phyloP scores from a whole-genome alignment of 1,284 basidiomycete species.

The Caloboletus firmus region DNA sequence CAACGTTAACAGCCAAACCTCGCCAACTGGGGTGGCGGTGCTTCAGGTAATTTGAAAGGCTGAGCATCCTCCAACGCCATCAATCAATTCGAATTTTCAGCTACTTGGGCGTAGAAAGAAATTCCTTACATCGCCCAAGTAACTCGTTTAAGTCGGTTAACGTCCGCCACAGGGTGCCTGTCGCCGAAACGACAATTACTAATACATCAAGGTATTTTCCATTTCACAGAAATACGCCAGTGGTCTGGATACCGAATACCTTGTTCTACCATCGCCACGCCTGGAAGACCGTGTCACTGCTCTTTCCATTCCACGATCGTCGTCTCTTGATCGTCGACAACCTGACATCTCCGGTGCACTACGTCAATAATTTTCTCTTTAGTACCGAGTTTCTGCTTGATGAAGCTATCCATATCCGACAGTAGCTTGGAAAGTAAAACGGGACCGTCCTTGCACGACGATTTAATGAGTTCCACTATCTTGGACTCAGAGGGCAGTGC shows the following conservation, averaged over 20 bases:
- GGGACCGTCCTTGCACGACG: conserved; percentile 54
- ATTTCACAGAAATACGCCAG: neutral
- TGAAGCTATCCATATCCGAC: conserved; percentile 49
- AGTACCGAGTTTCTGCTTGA: conserved; percentile 65
- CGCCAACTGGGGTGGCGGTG: conserved; percentile 23
- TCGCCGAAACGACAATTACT: conserved; percentile 12
- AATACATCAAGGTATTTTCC: conserved; percentile 3
- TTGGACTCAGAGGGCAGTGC: conserved; percentile 68
- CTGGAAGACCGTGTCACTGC: conserved; percentile 34
- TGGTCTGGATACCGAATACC: neutral
- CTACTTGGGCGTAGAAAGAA: neutral
- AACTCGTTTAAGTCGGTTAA: conserved; percentile 2
- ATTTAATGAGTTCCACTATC: conserved; percentile 59
- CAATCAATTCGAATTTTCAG: neutral
- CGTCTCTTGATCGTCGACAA: conserved; percentile 55
- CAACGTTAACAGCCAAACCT: conserved; percentile 29
- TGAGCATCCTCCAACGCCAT: conserved; percentile 26
- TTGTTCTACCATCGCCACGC: neutral
- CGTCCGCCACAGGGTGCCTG: neutral
- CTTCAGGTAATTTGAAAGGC: conserved; percentile 18
- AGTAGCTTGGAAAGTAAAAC: conserved; percentile 63
- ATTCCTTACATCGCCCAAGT: neutral
- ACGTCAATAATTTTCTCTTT: conserved; percentile 76
- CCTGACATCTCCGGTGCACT: conserved; percentile 57
- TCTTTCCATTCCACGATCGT: conserved; percentile 63